phyloP scores from a whole-genome alignment of 192 early-diverging fungal species.

The Coemansia javaensis region DNA sequence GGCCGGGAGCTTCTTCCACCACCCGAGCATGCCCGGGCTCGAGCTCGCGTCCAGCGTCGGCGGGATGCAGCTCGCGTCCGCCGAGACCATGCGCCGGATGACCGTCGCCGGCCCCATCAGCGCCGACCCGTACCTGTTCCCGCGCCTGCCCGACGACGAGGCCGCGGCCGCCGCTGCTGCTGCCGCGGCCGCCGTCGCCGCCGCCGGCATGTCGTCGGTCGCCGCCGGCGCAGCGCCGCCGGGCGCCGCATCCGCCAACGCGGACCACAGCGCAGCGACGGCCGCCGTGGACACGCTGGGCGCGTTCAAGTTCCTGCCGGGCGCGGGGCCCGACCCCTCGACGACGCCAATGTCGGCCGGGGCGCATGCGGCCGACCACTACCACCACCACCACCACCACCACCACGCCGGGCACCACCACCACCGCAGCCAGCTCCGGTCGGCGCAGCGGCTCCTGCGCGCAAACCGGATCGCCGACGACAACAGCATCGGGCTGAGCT shows the following conservation, averaged over 20 bases:
- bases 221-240: background rate
- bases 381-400: background rate
- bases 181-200: constrained; percentile 12
- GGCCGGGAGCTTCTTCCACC: constrained; percentile 33
- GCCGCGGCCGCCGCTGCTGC: constrained; percentile 12
- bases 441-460: constrained; percentile 38
- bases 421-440: constrained; percentile 35
- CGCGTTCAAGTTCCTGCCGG: constrained; percentile 6
- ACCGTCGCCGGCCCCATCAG: constrained; percentile 32
- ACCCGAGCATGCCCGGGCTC: constrained; percentile 15
- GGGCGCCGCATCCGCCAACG: background rate
- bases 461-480: constrained; percentile 46
- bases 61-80: constrained; percentile 19
- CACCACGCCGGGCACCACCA: background rate
- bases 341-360: background rate
- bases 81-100: constrained; percentile 42
- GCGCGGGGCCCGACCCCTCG: background rate
- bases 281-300: background rate
- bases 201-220: background rate
- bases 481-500: constrained; percentile 48
- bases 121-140: constrained; percentile 39
- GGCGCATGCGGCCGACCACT: background rate
- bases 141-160: constrained; percentile 44
- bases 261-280: background rate
- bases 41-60: constrained; percentile 3